A percentile compares a stretch with the other conserved stretches of the same genome.
phyloP scores from a whole-genome alignment of 2,329 filamentous ascomycete genomes.

The Sarocladium brachiariae region DNA sequence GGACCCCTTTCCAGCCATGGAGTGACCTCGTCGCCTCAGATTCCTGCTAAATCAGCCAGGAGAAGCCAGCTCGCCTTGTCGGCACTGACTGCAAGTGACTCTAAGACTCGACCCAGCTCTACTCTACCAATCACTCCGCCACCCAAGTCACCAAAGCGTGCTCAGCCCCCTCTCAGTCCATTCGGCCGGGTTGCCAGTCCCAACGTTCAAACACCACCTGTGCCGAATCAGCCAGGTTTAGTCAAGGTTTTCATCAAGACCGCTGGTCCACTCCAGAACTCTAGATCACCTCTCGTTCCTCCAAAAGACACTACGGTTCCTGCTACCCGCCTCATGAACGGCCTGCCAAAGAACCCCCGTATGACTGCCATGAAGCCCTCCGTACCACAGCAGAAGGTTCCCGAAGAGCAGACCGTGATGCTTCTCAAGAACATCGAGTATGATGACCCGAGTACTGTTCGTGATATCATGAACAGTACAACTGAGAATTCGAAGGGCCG shows the following conservation, averaged over 20 bases:
- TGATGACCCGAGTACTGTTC: conserved; percentile 42
- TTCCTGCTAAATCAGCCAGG: not conserved
- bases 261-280: not conserved
- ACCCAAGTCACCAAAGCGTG: conserved; percentile 3
- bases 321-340: not conserved
- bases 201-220: not conserved
- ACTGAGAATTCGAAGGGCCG: conserved; percentile 17
- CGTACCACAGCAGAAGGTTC: conserved; percentile 13
- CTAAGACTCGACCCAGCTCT: not conserved
- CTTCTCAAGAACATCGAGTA: conserved; percentile 51
- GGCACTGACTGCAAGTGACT: not conserved
- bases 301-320: not conserved
- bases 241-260: conserved; percentile 5
- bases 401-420: conserved; percentile 43
- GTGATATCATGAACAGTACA: conserved; percentile 40
- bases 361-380: not conserved
- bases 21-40: not conserved
- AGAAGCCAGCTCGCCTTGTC: conserved; percentile 4
- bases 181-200: not conserved
- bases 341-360: conserved; percentile 3
- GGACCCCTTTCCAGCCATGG: not conserved
- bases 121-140: not conserved
- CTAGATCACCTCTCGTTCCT: not conserved
- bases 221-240: not conserved
- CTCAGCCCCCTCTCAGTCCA: not conserved